A percentile compares a stretch with the other conserved stretches of the same genome.
Evolutionary conservation across 257 asterid species (phyloP).

Genomic region (Ligustrum vulgare): DNA sequence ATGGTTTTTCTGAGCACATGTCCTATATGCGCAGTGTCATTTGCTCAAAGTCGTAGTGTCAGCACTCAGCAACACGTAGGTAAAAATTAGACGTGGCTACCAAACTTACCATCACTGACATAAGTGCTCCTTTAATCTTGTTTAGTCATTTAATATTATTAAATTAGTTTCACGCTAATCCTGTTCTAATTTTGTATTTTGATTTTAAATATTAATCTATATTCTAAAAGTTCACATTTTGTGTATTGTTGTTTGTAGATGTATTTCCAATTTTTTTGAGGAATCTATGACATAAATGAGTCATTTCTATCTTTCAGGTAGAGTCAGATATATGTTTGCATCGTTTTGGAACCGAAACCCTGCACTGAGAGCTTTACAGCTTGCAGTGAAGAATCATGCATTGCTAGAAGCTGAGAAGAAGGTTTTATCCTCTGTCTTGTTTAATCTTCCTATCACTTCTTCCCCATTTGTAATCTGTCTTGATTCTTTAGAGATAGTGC

Average conservation of each 20-base stretch:
- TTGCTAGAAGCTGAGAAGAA: constrained; percentile 84
- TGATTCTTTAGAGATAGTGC: not conserved
- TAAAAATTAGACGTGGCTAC: no score
- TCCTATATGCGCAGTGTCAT: not conserved
- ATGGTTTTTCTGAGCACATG: not conserved
- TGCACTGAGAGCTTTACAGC: constrained; percentile 68
- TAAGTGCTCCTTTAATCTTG: not conserved
- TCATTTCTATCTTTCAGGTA: constrained; percentile 57
- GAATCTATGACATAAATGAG: constrained; percentile 12
- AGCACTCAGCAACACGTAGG: not conserved
- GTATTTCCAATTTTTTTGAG: constrained; percentile 11
- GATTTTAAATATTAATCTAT: not conserved
- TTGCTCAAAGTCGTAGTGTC: not conserved
- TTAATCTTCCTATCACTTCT: constrained; percentile 8
- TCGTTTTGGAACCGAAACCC: constrained; percentile 96
- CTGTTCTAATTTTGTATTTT: constrained; percentile 1
- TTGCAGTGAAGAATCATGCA: constrained; percentile 52
- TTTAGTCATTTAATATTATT: not conserved
- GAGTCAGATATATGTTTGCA: constrained; percentile 91
- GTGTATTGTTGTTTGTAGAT: constrained; percentile 12
- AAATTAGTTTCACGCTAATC: not conserved
- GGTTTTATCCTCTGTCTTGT: constrained; percentile 45
- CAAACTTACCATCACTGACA: not conserved
- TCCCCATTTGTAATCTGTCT: not conserved
- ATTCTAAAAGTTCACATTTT: constrained; percentile 6